Base-by-base conservation (phyloP, 2,329 filamentous ascomycete species). In the Aspergillus tanneri region DNA sequence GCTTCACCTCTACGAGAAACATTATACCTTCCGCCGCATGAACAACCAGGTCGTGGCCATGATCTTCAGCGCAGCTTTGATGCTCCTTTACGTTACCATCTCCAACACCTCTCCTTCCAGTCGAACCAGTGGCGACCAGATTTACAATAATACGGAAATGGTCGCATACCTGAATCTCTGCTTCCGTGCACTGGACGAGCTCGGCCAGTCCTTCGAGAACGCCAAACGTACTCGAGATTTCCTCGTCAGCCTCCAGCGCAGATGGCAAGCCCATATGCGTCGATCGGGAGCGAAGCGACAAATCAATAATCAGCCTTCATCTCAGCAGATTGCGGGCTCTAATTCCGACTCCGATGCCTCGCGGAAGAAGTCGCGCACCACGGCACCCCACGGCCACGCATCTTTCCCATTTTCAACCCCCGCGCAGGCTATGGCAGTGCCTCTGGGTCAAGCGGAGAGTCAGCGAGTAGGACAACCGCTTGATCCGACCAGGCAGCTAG, bases 41-140 rank as follows among this genome's bases (percentile, higher is more conserved):
- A 74, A 73, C 56, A 69, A 72, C 47, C 66, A 73, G 41, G 69
- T 71, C 0, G 70, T 74, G 8, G 66, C 67, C n/a, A 72, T 75
- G 14, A 71, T 72, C 11, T 74, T 73, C 55, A 72, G 69, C 11
- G 72, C 72, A 1, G 71, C 71, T 1, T 58, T 75, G 4, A 70
- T 70, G 59, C 58, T 70, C 5, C 65, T 70, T 4, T 70, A 69
- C 27, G 64, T 68, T 27, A 71, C 65, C 1, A 65, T 69, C 14
- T 69, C 67, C 4, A 63, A 59, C 37, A 65, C 66, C 8, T 56
- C 62, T 1, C 47, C 60, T 23, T 55, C 62, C 3, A 48, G 42
- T 19, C 59, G 57, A 38, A 54, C 55, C 8, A 58, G 58, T 8
- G 54, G 59, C 7, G 55, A 54, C 39, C 52, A 16, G 18, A 51